Evolutionary conservation across 192 early-diverging fungal species (phyloP).

Genomic region (Phlyctochytrium arcticum): DNA sequence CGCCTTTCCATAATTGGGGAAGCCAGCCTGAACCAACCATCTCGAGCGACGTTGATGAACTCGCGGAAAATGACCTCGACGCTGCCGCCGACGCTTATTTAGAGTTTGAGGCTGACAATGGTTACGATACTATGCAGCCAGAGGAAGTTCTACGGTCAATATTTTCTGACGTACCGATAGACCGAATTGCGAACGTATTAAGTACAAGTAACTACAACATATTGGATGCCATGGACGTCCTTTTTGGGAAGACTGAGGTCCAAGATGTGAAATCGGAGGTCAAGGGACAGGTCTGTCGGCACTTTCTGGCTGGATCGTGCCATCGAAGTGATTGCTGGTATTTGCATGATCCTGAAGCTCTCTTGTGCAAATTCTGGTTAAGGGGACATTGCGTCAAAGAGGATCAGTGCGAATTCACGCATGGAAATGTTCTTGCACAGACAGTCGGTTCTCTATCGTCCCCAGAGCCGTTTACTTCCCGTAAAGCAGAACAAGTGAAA

Average conservation of each 20-base stretch:
- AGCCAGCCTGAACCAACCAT: too few relatives aligned
- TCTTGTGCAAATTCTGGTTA: slow-evolving; percentile 48
- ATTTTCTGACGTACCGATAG: slow-evolving; percentile 26
- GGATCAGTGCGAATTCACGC: slow-evolving; percentile 38
- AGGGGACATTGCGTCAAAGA: slow-evolving; percentile 40
- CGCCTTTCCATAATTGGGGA: too few relatives aligned
- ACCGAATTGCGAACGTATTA: slow-evolving; percentile 16
- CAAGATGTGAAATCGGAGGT: not conserved
- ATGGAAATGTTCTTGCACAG: slow-evolving; percentile 22
- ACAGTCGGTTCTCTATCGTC: not conserved
- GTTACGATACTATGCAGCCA: slow-evolving; percentile 28
- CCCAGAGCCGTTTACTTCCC: not conserved
- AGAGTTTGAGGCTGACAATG: slow-evolving; percentile 18
- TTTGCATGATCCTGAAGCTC: slow-evolving; percentile 38
- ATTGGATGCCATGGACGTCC: slow-evolving; percentile 21
- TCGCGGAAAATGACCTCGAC: not conserved
- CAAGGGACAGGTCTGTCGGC: slow-evolving; percentile 48
- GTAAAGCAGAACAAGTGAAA: slow-evolving; percentile 5
- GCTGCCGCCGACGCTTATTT: not conserved
- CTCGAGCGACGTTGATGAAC: not conserved
- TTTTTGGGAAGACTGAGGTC: slow-evolving; percentile 1
- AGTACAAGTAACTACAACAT: slow-evolving; percentile 25
- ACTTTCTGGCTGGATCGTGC: slow-evolving; percentile 45
- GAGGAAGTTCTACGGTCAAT: slow-evolving; percentile 28
- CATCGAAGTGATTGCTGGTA: slow-evolving; percentile 51